These are phyloP conservation scores for Acer negundo DNA, from an alignment of 345 rosid genomes.

Conservation along the genomic window DNA sequence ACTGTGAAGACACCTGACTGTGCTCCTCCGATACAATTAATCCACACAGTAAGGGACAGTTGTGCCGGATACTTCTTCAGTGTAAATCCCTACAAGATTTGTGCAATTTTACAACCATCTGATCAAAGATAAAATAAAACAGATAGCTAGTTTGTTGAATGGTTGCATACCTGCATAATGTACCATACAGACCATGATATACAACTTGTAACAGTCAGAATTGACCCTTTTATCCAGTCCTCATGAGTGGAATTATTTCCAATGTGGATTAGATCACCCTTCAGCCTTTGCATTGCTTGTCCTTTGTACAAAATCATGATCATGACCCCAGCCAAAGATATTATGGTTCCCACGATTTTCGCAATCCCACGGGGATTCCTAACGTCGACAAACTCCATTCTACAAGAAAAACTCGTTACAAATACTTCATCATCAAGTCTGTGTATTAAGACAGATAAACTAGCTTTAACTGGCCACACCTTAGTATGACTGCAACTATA, in stretches of 20 bases:
- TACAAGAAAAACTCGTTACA: neutral
- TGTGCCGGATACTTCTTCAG: conserved; percentile 35
- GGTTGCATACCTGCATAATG: conserved; percentile 32
- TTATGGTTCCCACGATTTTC: conserved; percentile 12
- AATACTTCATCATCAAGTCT: neutral
- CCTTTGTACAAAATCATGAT: conserved; percentile 32
- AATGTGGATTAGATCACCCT: conserved; percentile 24
- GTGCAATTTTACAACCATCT: neutral
- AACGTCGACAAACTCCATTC: conserved; percentile 13
- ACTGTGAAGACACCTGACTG: conserved; percentile 34
- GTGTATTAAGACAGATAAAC: neutral
- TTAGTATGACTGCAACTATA: conserved; percentile 25
- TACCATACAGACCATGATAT: conserved; percentile 29
- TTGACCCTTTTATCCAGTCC: conserved; percentile 33
- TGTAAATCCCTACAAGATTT: conserved; percentile 25
- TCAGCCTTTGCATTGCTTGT: conserved; percentile 21
- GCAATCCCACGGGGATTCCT: conserved; percentile 8
- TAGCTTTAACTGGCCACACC: conserved; percentile 13
- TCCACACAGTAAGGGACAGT: conserved; percentile 32
- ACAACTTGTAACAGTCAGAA: conserved; percentile 28
- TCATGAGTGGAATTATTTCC: conserved; percentile 14
- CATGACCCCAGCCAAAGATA: conserved; percentile 24
- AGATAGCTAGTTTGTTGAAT: neutral
- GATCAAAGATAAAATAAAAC: neutral
- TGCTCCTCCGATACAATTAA: conserved; percentile 27